Conservation (phyloP, 305 asterid genomes). For the Striga hermonthica region DNA sequence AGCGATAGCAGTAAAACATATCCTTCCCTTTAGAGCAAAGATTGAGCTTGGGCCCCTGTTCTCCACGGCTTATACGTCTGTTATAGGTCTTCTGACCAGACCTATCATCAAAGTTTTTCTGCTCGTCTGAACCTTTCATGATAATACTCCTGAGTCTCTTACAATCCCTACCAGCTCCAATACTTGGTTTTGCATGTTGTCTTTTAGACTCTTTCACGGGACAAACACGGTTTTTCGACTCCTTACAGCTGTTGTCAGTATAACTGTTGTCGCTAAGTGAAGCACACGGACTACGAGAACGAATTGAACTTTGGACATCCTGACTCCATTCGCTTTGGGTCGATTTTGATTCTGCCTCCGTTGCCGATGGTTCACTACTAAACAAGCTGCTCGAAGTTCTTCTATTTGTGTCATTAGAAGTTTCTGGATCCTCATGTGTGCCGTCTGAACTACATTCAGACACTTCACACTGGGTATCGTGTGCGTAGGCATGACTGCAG, state of each 20-base stretch:
- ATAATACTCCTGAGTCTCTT: conserved; percentile 35
- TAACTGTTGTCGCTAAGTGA: conserved; percentile 32
- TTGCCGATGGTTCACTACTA: conserved; percentile 29
- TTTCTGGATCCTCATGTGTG: conserved; percentile 32
- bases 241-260: conserved; percentile 30
- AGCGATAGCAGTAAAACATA: conserved; percentile 27
- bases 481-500: conserved; percentile 32
- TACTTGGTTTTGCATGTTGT: too few species aligned
- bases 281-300: conserved; percentile 36
- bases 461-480: conserved; percentile 31
- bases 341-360: conserved; percentile 35
- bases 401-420: conserved; percentile 35
- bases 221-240: conserved; percentile 15
- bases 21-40: conserved; percentile 32
- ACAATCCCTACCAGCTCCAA: too few species aligned
- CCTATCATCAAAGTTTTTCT: conserved; percentile 30
- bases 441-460: conserved; percentile 44
- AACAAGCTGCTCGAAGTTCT: conserved; percentile 28
- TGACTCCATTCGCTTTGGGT: conserved; percentile 34
- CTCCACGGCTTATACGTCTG: conserved; percentile 29
- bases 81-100: conserved; percentile 31
- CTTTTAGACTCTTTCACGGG: conserved; percentile 27
- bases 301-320: conserved; percentile 32
- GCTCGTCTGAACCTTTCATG: conserved; percentile 29
- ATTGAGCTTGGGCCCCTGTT: conserved; percentile 28